These are phyloP conservation scores for Eimeria maxima DNA, from an alignment of 169 alveolate species.

Conservation along the genomic window DNA sequence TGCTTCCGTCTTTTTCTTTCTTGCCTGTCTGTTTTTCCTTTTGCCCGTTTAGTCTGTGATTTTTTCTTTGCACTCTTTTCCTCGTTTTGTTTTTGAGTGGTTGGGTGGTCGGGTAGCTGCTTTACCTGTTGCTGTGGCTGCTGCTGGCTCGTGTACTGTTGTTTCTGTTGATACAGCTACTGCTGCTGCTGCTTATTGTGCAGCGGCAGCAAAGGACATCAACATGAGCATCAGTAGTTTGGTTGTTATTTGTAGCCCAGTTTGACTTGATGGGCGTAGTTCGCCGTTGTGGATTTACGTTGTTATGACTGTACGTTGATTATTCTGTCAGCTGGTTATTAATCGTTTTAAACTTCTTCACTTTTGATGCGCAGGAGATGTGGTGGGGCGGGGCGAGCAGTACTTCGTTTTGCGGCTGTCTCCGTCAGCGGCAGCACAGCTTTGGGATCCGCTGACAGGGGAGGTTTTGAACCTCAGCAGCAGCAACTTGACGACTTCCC, in stretches of 20 bases:
- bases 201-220: no score
- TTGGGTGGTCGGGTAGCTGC: background rate
- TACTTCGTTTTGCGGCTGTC: conserved; percentile 73
- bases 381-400: conserved; percentile 35
- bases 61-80: background rate
- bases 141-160: no score
- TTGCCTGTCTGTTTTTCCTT: background rate
- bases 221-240: no score
- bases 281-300: no score
- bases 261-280: no score
- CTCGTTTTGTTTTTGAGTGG: background rate
- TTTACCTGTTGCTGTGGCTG: background rate
- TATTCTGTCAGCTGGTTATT: no score
- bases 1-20: background rate
- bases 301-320: no score
- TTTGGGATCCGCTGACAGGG: conserved; percentile 70
- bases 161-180: background rate
- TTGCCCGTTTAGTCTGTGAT: background rate
- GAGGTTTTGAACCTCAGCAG: background rate
- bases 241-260: no score
- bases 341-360: no score
- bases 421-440: conserved; percentile 50
- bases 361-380: conserved; percentile 16
- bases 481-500: background rate
- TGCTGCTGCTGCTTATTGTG: background rate